Percentiles rank a stretch among this genome's conserved stretches.
phyloP scores from a whole-genome alignment of 1,284 basidiomycete species.

The Gastroboletus turbinatus region DNA sequence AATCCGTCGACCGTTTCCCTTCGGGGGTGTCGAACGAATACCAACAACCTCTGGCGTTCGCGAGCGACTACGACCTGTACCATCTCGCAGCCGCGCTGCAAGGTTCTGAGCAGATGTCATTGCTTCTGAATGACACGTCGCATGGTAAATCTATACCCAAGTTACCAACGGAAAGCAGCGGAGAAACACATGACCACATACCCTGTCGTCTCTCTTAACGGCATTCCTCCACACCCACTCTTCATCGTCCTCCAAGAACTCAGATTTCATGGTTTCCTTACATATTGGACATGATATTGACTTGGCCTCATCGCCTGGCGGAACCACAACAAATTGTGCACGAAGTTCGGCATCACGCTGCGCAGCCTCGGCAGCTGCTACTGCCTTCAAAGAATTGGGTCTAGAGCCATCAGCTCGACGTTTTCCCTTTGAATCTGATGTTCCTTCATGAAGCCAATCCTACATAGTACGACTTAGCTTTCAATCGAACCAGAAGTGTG shows the following conservation, averaged over 20 bases:
- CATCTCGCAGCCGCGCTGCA: slow-evolving; percentile 63
- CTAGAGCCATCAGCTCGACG: slow-evolving; percentile 52
- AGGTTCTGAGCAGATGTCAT: slow-evolving; percentile 58
- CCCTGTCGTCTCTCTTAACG: slow-evolving; percentile 77
- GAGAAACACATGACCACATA: slow-evolving; percentile 40
- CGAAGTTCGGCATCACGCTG: slow-evolving; percentile 74
- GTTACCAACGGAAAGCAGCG: neutral
- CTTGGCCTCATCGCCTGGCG: slow-evolving; percentile 81
- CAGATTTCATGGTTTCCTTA: slow-evolving; percentile 91
- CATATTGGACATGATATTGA: slow-evolving; percentile 90
- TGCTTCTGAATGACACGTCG: slow-evolving; percentile 88
- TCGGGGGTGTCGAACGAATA: slow-evolving; percentile 47
- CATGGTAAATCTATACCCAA: slow-evolving; percentile 74
- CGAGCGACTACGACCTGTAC: slow-evolving; percentile 63
- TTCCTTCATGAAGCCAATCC: slow-evolving; percentile 83
- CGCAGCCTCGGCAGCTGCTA: slow-evolving; percentile 64
- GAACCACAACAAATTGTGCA: slow-evolving; percentile 83
- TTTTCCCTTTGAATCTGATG: slow-evolving; percentile 62
- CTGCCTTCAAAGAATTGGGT: slow-evolving; percentile 53
- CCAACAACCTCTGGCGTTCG: slow-evolving; percentile 60
- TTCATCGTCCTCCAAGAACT: slow-evolving; percentile 95
- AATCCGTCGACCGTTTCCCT: slow-evolving; percentile 28
- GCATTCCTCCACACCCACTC: slow-evolving; percentile 99
- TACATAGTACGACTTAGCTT: slow-evolving; percentile 34
- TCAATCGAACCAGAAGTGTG: slow-evolving; percentile 3